Base-by-base conservation (phyloP, 2,329 filamentous ascomycete species). In the Pseudocercospora fuligena region DNA sequence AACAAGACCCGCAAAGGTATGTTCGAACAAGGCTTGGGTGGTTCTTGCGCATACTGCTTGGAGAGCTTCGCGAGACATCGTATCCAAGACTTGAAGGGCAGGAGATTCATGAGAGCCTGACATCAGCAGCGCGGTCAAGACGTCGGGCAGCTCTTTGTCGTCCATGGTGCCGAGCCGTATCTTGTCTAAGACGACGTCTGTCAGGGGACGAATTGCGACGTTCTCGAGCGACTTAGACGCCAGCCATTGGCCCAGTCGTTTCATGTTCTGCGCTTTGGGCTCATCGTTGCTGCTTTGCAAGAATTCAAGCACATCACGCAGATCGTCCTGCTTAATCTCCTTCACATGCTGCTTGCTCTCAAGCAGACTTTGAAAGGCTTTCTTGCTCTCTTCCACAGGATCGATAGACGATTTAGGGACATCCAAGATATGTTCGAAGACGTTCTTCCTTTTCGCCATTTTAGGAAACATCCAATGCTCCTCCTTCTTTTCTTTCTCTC, bases 221-320 rank as follows among this genome's bases (percentile, higher is more conserved):
- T 27, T 43, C 19, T 46, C 29, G n/a, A 33, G 40, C 14, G 40
- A 27, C 16, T 40, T 58, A 3, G 27, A 36, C 2, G 19, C 46
- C 14, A 75, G 67, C 73, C 72, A 77, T 47, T 73, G 12, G 21
- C 67, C 31, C 14, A 76, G 46, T 4, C 60, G 57, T 12, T 58
- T 53, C 2, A 69, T 62, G 56, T 76, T 76, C 9, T 65, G 46
- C 1, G 75, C 73, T 46, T 64, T 63, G 2, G 67, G 67, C 51
- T 77, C 74, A 53, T 77, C 66, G 23, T 31, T 33, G 14, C 49
- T 33, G 66, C 65, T 25, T 33, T 71, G 67, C 11, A 77, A 63
- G 40, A 77, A 77, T 5, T 69, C 63, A 11, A 72, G 25, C 0
- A 73, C 19, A 0, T 56, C 31, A 4, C 58, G 9, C n/a, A 75